Conservation (phyloP, 2,329 filamentous ascomycete genomes). For the Neofusicoccum cordaticola region DNA sequence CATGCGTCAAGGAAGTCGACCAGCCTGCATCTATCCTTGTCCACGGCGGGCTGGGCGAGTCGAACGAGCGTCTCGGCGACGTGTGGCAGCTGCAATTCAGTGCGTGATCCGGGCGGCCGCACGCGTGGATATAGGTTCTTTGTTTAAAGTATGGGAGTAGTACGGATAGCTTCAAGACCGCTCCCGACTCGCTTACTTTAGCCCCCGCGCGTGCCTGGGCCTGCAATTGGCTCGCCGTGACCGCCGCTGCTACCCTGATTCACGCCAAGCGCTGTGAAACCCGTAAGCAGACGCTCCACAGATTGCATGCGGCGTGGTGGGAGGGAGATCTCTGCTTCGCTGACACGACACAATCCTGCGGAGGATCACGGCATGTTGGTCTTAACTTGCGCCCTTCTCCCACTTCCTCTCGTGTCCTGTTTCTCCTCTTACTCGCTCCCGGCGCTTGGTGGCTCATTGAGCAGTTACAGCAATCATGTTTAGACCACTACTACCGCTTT, state of each 20-base stretch:
- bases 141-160: neutral
- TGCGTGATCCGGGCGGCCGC: neutral
- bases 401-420: neutral
- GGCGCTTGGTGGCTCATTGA: neutral
- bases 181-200: conserved; percentile 3
- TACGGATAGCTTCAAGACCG: neutral
- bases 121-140: neutral
- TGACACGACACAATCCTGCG: neutral
- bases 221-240: neutral
- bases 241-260: neutral
- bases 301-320: neutral
- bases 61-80: conserved; percentile 52
- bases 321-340: neutral
- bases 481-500: neutral
- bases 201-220: neutral
- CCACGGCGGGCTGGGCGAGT: conserved; percentile 52
- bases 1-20: conserved; percentile 38
- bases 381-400: neutral
- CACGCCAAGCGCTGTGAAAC: neutral
- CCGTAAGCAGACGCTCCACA: neutral
- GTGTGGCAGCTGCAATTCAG: conserved; percentile 44
- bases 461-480: neutral
- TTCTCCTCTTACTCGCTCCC: neutral
- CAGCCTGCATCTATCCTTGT: conserved; percentile 42
- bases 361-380: neutral